A percentile compares a stretch with the other conserved stretches of the same genome.
Evolutionary conservation across 495 filamentous ascomycete genomes (phyloP).

Genomic region (Aspergillus olivimuriae): DNA sequence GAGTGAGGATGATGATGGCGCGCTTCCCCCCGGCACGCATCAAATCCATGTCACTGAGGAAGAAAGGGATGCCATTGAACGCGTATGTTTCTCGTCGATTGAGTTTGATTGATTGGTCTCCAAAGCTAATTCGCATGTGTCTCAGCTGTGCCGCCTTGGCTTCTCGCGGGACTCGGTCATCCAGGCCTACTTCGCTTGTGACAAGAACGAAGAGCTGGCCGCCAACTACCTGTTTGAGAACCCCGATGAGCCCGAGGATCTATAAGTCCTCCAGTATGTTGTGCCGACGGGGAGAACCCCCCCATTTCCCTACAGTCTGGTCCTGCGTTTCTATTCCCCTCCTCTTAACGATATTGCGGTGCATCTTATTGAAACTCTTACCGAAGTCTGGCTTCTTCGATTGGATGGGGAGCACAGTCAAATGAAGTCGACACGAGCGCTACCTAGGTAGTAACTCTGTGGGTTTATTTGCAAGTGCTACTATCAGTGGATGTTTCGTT

Average conservation of each 20-base stretch:
- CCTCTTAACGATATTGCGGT: conserved; percentile 13
- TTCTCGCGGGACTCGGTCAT: conserved; percentile 92
- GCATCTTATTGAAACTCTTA: conserved; percentile 3
- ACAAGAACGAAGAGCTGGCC: conserved; percentile 97
- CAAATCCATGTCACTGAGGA: conserved; percentile 90
- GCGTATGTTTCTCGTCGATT: conserved; percentile 49
- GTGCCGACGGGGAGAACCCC: not conserved
- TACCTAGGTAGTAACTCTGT: no score
- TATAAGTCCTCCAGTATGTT: conserved; percentile 15
- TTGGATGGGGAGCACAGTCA: not conserved
- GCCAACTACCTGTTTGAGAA: conserved; percentile 98
- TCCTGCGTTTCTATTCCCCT: conserved; percentile 7
- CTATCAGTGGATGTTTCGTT: conserved; percentile 1
- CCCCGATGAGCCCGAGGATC: conserved; percentile 77
- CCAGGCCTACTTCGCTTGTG: conserved; percentile 97
- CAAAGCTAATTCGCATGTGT: not conserved
- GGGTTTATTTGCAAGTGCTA: no score
- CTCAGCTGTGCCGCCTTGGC: conserved; percentile 81
- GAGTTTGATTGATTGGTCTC: not conserved
- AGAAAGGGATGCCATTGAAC: conserved; percentile 92
- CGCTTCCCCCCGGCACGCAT: conserved; percentile 81
- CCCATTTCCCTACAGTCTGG: not conserved
- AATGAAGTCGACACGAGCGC: not conserved
- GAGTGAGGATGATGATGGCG: conserved; percentile 72
- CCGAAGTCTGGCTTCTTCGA: not conserved